Evolutionary conservation across 345 rosid genomes (phyloP), one percentile per base, ranked within the genome.

Genomic region (Boechera retrofracta): DNA sequence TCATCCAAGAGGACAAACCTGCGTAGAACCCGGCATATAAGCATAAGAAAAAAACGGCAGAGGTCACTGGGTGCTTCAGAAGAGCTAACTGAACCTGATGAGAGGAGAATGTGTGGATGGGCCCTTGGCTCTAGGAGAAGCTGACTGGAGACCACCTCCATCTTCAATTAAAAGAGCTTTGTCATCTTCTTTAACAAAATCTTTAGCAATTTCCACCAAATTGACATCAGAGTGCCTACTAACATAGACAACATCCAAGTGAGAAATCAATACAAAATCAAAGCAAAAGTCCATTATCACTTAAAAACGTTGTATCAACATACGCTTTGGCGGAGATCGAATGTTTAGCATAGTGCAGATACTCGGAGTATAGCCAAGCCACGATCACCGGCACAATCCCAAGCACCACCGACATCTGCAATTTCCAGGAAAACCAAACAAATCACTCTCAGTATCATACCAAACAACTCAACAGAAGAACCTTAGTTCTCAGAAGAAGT

Each of bases 301-400:
- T 53, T 35, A 45, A 4, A 16, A 28, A 16, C 3, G 42, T 18
- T 29, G 58, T 13, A 21, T 52, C 18, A 80, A 83, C 95, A 76
- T 74, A 94, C 98, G 83, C 88, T 89, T 90, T 94, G 54, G 83
- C 45, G 2, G 82, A 81, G 65, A 75, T 53, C 1, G 81, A 78
- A 3, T 78, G 86, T 67, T 85, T 95, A 62, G 67, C 74, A 78
- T 84, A 84, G 84, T 91, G 94, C 64, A 95, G 80, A 78, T 84
- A 85, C 83, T 95, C 99, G 0, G 98, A 69, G 76, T 95, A 91
- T 62, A 95, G 83, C 98, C 97, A 95, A 10, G 93, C 92, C 1
- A 65, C 76, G 47, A 92, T 58, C 33, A 91, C 78, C 16, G 97
- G 89, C 21, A 95, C 81, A 29, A 89, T 64, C 60, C 97, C 99